Percentiles rank a stretch among this genome's conserved stretches.
These are phyloP conservation scores for Leishmania tropica DNA, from an alignment of 208 protist genomes.

Conservation along the genomic window DNA sequence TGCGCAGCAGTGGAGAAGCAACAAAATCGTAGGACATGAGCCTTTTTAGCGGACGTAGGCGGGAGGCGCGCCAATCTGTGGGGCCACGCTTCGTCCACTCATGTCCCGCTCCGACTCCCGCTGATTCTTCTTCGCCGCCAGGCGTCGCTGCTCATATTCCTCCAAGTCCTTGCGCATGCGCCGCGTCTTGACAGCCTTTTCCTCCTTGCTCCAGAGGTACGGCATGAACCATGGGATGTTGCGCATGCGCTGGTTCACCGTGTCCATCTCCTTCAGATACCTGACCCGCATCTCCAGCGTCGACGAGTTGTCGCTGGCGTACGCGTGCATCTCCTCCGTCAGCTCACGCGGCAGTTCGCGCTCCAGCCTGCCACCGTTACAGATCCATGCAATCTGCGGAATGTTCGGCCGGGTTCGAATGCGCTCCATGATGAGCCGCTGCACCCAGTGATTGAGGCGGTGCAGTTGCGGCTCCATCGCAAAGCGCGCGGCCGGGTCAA, in stretches of 20 bases:
- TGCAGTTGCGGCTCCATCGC: slow-evolving; percentile 86
- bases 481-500: slow-evolving; percentile 85
- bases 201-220: slow-evolving; percentile 93
- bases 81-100: slow-evolving; percentile 50
- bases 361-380: slow-evolving; percentile 77
- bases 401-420: slow-evolving; percentile 87
- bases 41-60: slow-evolving; percentile 66
- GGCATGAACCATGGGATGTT: slow-evolving; percentile 94
- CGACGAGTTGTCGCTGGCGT: slow-evolving; percentile 65
- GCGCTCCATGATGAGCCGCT: slow-evolving; percentile 75
- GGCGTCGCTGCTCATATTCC: slow-evolving; percentile 64
- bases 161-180: slow-evolving; percentile 77
- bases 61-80: slow-evolving; percentile 73
- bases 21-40: not conserved
- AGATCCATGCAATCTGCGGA: slow-evolving; percentile 87
- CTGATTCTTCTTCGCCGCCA: slow-evolving; percentile 34
- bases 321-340: slow-evolving; percentile 67
- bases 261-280: slow-evolving; percentile 91
- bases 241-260: slow-evolving; percentile 90
- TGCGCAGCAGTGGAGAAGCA: not conserved
- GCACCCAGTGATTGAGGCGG: slow-evolving; percentile 88
- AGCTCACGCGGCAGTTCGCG: slow-evolving; percentile 79
- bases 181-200: slow-evolving; percentile 70
- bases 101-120: slow-evolving; percentile 22
- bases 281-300: slow-evolving; percentile 85